Base-by-base conservation (phyloP, 805 yeast species). In the Lipomyces starkeyi region DNA sequence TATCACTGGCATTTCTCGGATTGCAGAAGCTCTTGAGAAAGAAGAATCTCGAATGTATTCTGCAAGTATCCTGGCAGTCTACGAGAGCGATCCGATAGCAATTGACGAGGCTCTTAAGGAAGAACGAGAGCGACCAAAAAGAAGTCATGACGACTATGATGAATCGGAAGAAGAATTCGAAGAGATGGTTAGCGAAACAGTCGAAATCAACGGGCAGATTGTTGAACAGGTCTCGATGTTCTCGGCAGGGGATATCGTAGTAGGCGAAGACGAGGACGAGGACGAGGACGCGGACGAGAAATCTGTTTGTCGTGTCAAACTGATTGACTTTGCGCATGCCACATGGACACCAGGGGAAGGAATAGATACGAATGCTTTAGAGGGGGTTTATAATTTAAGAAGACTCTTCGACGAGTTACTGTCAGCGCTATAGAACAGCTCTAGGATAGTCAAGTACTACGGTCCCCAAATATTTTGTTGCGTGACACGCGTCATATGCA, bases 271-370 rank as follows among this genome's bases (percentile, higher is more conserved):
- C 37, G 32, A 29, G 32, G 73, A 27, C 29, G 29, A 27, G 29
- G 29, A 27, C 29, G 29, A 70, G 32, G 75, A 67, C 17, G 75
- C 72, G 7, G 71, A 65, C 9, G 73, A 64, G 32, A 72, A 58
- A 22, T 81, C 84, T 0, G 76, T 91, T 60, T 88, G 93, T 68
- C 79, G 85, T 5, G 79, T 92, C 62, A 83, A 87, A 52, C 74
- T 93, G 60, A 92, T 95, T 6, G 99, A 95, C 78, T 93, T 95
- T 81, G 98, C 98, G 0, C 98, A 95, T 76, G 86, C 97, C 0
- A 84, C 80, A 69, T 79, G 85, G 67, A 82, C 84, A 0, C 87
- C 88, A 0, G 91, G 89, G 0, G 66, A 83, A 66, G 92, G 93
- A 0, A 85, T 85, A 22, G 98, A 93, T 77, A 90, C 86, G 58